Percentiles rank a stretch among this genome's conserved stretches.
These are phyloP conservation scores for Microsporum audouinii DNA, from an alignment of 2,329 filamentous ascomycete genomes.

Conservation along the genomic window DNA sequence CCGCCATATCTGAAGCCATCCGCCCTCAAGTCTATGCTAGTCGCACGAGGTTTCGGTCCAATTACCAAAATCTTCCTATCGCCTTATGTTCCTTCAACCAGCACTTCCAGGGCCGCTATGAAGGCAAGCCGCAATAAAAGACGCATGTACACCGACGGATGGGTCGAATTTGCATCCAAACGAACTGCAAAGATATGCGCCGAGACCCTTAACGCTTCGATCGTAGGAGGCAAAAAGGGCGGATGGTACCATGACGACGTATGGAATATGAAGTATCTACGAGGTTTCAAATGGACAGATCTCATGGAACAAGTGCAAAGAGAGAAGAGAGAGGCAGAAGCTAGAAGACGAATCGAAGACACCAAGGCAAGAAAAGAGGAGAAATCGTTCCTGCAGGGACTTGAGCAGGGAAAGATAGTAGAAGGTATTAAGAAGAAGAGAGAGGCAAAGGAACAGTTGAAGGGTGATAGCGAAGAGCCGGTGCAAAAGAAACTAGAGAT, in stretches of 20 bases:
- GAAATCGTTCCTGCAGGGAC: constrained; percentile 34
- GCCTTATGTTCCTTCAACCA: constrained; percentile 23
- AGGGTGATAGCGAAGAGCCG: constrained; percentile 13
- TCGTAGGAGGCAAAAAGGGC: constrained; percentile 35
- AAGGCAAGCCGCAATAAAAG: constrained; percentile 26
- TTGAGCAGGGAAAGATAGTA: constrained; percentile 30
- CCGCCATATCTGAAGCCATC: constrained; percentile 40
- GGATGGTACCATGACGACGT: constrained; percentile 38
- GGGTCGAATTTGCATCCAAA: constrained; percentile 38
- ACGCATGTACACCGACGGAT: constrained; percentile 35
- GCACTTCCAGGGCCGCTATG: constrained; percentile 10
- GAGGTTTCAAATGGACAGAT: constrained; percentile 34
- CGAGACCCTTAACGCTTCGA: constrained; percentile 35
- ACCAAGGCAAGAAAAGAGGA: constrained; percentile 33
- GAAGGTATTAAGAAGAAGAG: constrained; percentile 37
- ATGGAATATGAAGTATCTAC: constrained; percentile 38
- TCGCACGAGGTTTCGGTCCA: constrained; percentile 31
- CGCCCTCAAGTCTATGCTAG: constrained; percentile 33
- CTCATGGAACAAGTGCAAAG: constrained; percentile 36
- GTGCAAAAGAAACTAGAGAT: constrained; percentile 13
- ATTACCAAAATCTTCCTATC: constrained; percentile 36
- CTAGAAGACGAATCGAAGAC: constrained; percentile 33
- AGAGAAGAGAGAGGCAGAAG: constrained; percentile 34
- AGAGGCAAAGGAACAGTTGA: constrained; percentile 28
- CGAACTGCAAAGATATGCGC: constrained; percentile 36